Evolutionary conservation across 306 rosid species (phyloP), one percentile per base, ranked within the genome.

Genomic region (Castanea mollissima): DNA sequence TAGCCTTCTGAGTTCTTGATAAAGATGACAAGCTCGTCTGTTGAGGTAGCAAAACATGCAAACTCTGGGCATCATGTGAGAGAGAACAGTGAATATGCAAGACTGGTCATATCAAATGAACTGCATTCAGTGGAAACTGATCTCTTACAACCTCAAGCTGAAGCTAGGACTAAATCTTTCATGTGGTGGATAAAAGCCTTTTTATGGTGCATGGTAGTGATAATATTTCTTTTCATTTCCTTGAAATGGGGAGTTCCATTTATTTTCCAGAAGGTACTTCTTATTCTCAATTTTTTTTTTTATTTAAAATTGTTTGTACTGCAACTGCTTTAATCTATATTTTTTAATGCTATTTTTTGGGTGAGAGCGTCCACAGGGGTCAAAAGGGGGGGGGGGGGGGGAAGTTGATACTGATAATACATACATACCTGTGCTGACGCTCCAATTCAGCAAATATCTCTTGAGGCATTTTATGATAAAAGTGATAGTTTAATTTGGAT

Each of bases 201-300:
- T 60, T 49, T 82, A 74, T 86, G 87, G 88, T 87, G 88, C 89
- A 35, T 88, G 76, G 64, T 88, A 82, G 69, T 75, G 71, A 70
- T 85, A 60, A 19, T 81, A 84, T 76, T 87, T 73, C 56, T 56
- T 80, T 79, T 90, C 60, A 75, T 81, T 84, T 76, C 83, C 68
- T 71, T 88, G 81, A 92, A 94, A 77, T 94, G 98, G 97, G 98
- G 94, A 67, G 83, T 88, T 31, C 98, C 98, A 1, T 92, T 92
- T 86, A 82, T 91, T 85, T 92, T 94, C 77, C 87, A 92, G 79
- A 90, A 94, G 98, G 98, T 94, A 81, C 74, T 78, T 85, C 74
- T 49, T 63, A 64, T 60, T 76, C 78, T 41, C 13, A 56, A 56
- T 41, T 41, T 41, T 41, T 76, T 59, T 3, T 55, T 35, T 67